phyloP scores from a whole-genome alignment of 2,329 filamentous ascomycete species.

The Arthrinium phaeospermum region DNA sequence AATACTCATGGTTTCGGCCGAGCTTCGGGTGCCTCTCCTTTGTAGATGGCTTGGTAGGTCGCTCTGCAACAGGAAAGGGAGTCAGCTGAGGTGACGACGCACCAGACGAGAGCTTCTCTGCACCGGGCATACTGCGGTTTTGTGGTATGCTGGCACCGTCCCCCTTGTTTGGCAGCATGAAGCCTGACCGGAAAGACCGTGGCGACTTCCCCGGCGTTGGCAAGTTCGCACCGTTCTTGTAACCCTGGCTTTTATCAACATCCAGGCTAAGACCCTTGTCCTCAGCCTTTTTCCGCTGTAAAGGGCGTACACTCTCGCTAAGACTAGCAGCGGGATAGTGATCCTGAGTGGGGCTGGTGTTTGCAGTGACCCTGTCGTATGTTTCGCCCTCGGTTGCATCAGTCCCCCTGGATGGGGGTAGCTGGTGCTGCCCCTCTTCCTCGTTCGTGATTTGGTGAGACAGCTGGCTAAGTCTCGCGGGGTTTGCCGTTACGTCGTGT shows the following conservation, averaged over 20 bases:
- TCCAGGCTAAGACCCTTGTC: conserved; percentile 59
- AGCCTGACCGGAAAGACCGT: conserved; percentile 77
- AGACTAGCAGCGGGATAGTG: conserved; percentile 65
- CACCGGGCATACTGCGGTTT: conserved; percentile 67
- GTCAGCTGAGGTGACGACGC: conserved; percentile 73
- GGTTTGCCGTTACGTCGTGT: conserved; percentile 54
- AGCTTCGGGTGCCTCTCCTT: conserved; percentile 38
- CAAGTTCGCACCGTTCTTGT: conserved; percentile 57
- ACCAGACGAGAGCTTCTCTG: conserved; percentile 83
- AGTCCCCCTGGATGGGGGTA: conserved; percentile 71
- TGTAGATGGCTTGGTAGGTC: conserved; percentile 35
- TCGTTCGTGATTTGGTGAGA: conserved; percentile 46
- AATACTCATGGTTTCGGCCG: conserved; percentile 88
- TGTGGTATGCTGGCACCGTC: conserved; percentile 54
- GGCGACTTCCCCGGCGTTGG: conserved; percentile 73
- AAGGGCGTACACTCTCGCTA: conserved; percentile 78
- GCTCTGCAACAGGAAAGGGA: neutral
- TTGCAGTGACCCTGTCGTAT: conserved; percentile 73
- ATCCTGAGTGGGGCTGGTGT: conserved; percentile 73
- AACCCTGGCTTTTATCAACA: conserved; percentile 62
- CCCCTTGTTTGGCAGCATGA: conserved; percentile 67
- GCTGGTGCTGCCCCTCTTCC: conserved; percentile 62
- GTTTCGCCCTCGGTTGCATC: conserved; percentile 79
- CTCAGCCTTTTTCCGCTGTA: conserved; percentile 59
- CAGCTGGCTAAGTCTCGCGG: conserved; percentile 44